Evolutionary conservation across 805 yeast species (phyloP), one percentile per base, ranked within the genome.

Genomic region (Saccharomycopsis malanga): DNA sequence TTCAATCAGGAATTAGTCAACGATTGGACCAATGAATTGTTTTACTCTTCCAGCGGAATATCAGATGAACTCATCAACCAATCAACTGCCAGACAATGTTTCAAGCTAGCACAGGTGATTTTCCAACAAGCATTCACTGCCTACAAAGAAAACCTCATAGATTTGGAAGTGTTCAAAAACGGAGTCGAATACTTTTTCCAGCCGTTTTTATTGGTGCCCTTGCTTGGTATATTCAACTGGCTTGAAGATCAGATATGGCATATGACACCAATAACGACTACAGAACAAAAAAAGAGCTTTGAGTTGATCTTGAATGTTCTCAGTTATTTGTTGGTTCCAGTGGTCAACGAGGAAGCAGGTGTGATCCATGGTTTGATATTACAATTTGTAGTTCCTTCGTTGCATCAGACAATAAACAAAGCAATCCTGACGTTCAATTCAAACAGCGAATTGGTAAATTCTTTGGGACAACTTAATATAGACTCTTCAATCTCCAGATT

Each of bases 141-240:
- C 0, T 69, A 77, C 42, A 72, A 73, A 20, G 62, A 71, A 21
- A 77, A 75, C 1, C 63, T 76, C 12, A 69, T 86, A 3, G 82
- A 79, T 53, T 60, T 72, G 7, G 81, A 79, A 3, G 73, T 78
- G 3, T 67, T 87, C 35, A 72, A 71, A 41, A 85, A 84, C 47
- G 97, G 96, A 0, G 68, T 91, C 30, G 97, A 89, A 57, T 87
- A 89, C 57, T 83, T 91, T 55, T 69, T 84, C 39, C 96, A 89
- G 57, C 83, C 87, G 2, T 84, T 86, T 53, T 68, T 91, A 54
- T 68, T 84, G 1, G 68, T 74, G 5, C 73, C 81, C 10, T 58
- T 79, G 29, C 64, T 76, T 4, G 74, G 76, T n/a, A 73, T 79
- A 2, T 57, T 77, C 61, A 75, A 56, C 54, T 83, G 72, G 75